Conservation (phyloP, 1,284 basidiomycete species). For the Malassezia japonica region DNA sequence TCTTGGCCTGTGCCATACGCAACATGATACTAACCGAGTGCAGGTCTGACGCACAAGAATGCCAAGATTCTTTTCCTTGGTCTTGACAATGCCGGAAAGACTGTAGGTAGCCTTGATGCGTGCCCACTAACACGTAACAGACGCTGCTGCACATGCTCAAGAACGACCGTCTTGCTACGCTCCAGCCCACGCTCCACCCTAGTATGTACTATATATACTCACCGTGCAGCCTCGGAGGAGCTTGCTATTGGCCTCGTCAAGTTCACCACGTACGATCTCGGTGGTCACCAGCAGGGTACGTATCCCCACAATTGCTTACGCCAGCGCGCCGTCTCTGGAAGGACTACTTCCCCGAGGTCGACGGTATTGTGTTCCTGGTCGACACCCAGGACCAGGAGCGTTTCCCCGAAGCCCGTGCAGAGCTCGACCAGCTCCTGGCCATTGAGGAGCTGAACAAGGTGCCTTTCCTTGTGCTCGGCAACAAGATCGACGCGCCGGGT, state of each 20-base stretch:
- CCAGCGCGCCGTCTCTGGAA: slow-evolving; percentile 96
- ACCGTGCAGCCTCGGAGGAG: slow-evolving; percentile 78
- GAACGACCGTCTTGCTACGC: slow-evolving; percentile 92
- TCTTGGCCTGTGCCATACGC: slow-evolving; percentile 3
- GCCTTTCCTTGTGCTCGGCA: slow-evolving; percentile 95
- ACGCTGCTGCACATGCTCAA: slow-evolving; percentile 99
- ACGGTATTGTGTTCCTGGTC: slow-evolving; percentile 96
- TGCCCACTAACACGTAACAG: slow-evolving; percentile 52
- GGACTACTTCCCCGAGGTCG: slow-evolving; percentile 99
- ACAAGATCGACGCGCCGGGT: slow-evolving; percentile 98
- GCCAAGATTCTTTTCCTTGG: slow-evolving; percentile 98
- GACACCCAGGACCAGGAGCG: slow-evolving; percentile 94
- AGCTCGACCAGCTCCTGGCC: slow-evolving; percentile 84
- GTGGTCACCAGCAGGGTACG: slow-evolving; percentile 89
- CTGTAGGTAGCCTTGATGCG: slow-evolving; percentile 55
- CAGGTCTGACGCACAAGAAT: slow-evolving; percentile 94
- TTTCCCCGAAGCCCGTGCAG: slow-evolving; percentile 88
- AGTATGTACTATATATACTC: slow-evolving; percentile 58
- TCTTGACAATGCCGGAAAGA: slow-evolving; percentile 98
- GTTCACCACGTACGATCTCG: slow-evolving; percentile 97
- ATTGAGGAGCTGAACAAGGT: slow-evolving; percentile 78
- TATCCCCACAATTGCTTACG: slow-evolving; percentile 19
- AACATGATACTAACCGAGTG: not conserved
- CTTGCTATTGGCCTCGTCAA: slow-evolving; percentile 97
- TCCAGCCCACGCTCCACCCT: slow-evolving; percentile 98